Evolutionary conservation across 2,329 filamentous ascomycete genomes (phyloP), one percentile per base, ranked within the genome.

Genomic region (Berkeleyomyces rouxiae): DNA sequence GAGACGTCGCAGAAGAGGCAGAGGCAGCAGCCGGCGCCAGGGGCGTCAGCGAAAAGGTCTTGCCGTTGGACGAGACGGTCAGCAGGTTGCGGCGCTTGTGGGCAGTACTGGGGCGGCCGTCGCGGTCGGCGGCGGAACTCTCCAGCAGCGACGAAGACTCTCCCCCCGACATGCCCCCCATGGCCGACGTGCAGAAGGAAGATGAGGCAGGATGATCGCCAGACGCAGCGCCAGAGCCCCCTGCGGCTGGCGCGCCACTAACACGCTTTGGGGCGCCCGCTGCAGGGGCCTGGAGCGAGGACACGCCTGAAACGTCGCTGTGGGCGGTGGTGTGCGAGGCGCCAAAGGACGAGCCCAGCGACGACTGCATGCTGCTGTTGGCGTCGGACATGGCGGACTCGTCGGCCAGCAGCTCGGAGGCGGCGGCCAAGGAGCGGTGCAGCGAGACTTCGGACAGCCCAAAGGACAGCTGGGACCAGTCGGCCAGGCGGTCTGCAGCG

Each of bases 1-100:
- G 59, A 63, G 62, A 36, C 33, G 60, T 53, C 42, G 62, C 39
- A n/a, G 61, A 39, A 55, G 53, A 67, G 42, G 68, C 37, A 31
- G 16, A 70, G 61, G 64, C 51, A 65, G 69, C 63, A 57, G 63
- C 44, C 63, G 67, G 65, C 51, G 71, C 72, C 37, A 73, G 69
- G 36, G 77, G 70, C 43, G 64, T 53, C 39, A 83, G 70, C 13
- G 79, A 81, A 67, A 84, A 83, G 3, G 81, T 83, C 71, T 82
- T 82, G 63, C 66, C 67, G 70, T 83, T 78, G 4, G 79, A 70
- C 67, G 82, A 75, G 37, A 83, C 71, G 61, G 75, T 76, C 64
- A 83, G 76, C 39, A 77, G 69, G 65, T 76, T 77, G 61, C 72
- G 72, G 64, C 75, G 61, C 49, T 65, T 65, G 33, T 62, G 61